Base-by-base conservation (phyloP, 768 basidiomycete genomes). In the Arthromyces matolae region DNA sequence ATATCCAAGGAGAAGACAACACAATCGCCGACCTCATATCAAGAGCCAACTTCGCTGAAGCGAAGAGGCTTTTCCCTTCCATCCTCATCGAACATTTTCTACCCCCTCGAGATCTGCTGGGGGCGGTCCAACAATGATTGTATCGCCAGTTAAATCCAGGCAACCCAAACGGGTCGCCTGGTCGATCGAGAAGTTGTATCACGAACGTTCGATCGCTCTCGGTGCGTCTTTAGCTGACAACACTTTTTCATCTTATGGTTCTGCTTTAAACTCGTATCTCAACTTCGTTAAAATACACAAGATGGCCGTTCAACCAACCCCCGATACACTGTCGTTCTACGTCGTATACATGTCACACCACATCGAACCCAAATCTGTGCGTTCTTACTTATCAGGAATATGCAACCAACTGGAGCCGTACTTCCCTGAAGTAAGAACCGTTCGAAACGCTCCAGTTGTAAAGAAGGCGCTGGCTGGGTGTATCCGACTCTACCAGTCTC, bases 151-250 rank as follows among this genome's bases (percentile, higher is more conserved):
- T 45, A 66, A 36, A 45, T 45, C 29, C 57, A n/a, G n/a, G n/a
- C n/a, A n/a, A n/a, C n/a, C n/a, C n/a, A n/a, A n/a, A n/a, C n/a
- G n/a, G n/a, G n/a, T n/a, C n/a, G n/a, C 66, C 22, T 76, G 74
- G 73, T 47, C 68, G 0, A 14, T 38, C 0, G 65, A 73, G 25
- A 52, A 56, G 8, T 60, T 75, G 2, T 10, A 61, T 0, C 64
- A 55, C 39, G 62, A 65, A 45, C 56, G 58, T 1, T 42, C 62
- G 1, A 39, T 63, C n/a, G n/a, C n/a, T n/a, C n/a, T n/a, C n/a
- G n/a, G n/a, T n/a, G n/a, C n/a, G n/a, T n/a, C n/a, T n/a, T n/a
- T n/a, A n/a, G n/a, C n/a, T n/a, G n/a, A n/a, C n/a, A n/a, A n/a
- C n/a, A n/a, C n/a, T n/a, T n/a, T n/a, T n/a, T n/a, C n/a, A n/a